Percentiles rank a stretch among this genome's conserved stretches.
Conservation (phyloP, 2,329 filamentous ascomycete species). For the Aspergillus japonicus region DNA sequence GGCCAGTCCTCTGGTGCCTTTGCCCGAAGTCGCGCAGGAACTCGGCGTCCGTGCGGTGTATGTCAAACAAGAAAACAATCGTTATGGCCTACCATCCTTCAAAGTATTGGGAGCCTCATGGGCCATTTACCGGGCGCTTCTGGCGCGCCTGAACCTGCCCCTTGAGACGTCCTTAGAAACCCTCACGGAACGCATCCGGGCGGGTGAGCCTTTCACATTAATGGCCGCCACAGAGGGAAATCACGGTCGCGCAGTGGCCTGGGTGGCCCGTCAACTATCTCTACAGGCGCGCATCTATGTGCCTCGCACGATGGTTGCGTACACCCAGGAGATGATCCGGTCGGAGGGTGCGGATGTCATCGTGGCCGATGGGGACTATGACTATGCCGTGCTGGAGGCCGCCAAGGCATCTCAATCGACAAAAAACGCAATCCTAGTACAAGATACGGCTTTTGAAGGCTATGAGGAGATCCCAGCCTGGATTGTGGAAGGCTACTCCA, state of each 20-base stretch:
- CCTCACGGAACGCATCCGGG: conserved; percentile 11
- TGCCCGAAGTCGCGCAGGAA: conserved; percentile 56
- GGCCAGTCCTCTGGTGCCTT: conserved; percentile 54
- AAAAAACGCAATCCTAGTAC: conserved; percentile 56
- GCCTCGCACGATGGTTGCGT: conserved; percentile 56
- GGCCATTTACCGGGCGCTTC: conserved; percentile 63
- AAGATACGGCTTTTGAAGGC: conserved; percentile 67
- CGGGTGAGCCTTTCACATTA: conserved; percentile 40
- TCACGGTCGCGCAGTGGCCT: conserved; percentile 69
- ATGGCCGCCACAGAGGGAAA: conserved; percentile 74
- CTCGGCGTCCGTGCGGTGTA: conserved; percentile 59
- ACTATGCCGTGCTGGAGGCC: conserved; percentile 58
- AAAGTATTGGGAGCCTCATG: conserved; percentile 80
- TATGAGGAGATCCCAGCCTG: conserved; percentile 68
- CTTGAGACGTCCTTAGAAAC: conserved; percentile 38
- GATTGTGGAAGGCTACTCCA: conserved; percentile 76
- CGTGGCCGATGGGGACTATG: conserved; percentile 61
- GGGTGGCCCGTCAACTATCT: conserved; percentile 62
- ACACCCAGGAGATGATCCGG: conserved; percentile 56
- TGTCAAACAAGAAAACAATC: conserved; percentile 68
- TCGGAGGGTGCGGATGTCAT: conserved; percentile 63
- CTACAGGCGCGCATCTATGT: conserved; percentile 62
- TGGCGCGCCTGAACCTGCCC: conserved; percentile 45
- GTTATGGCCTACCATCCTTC: conserved; percentile 71
- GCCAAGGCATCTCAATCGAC: conserved; percentile 38